A percentile compares a stretch with the other conserved stretches of the same genome.
phyloP scores from a whole-genome alignment of 1,284 basidiomycete genomes.

The Cutaneotrichosporon mucoides region DNA sequence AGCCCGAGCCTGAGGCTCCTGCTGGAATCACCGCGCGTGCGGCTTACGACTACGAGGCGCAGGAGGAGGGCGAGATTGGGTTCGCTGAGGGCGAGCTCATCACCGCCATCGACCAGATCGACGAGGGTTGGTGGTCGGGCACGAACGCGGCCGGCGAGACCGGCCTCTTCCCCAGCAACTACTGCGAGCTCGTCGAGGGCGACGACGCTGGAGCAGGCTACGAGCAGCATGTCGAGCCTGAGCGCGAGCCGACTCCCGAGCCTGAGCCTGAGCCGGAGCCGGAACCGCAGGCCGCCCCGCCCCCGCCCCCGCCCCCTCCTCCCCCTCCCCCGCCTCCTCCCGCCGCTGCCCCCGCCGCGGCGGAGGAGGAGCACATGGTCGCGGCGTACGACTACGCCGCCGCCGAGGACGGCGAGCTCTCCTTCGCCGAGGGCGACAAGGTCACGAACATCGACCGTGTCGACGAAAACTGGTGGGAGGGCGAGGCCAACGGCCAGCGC shows the following conservation, averaged over 20 bases:
- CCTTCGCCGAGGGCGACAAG: slow-evolving; percentile 73
- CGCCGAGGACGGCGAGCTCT: slow-evolving; percentile 81
- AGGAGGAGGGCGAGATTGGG: slow-evolving; percentile 65
- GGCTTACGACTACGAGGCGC: slow-evolving; percentile 71
- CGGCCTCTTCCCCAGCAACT: slow-evolving; percentile 70
- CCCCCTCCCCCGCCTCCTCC: slow-evolving; percentile 38
- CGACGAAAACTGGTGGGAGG: slow-evolving; percentile 85
- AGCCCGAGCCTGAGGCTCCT: neutral
- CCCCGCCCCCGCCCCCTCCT: slow-evolving; percentile 38
- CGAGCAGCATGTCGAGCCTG: slow-evolving; percentile 27
- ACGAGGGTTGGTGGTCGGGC: slow-evolving; percentile 79
- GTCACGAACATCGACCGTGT: slow-evolving; percentile 57
- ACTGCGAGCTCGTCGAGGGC: slow-evolving; percentile 62
- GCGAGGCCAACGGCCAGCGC: slow-evolving; percentile 60
- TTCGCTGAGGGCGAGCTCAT: slow-evolving; percentile 77
- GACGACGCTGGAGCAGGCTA: slow-evolving; percentile 42
- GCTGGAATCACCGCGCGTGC: slow-evolving; percentile 53
- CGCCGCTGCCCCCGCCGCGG: slow-evolving; percentile 9
- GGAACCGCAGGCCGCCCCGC: slow-evolving; percentile 36
- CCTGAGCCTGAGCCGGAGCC: slow-evolving; percentile 28
- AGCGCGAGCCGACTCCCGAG: slow-evolving; percentile 48
- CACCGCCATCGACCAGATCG: slow-evolving; percentile 75
- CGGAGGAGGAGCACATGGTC: slow-evolving; percentile 23
- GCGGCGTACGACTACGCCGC: slow-evolving; percentile 62
- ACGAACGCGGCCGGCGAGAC: slow-evolving; percentile 60